Base-by-base conservation (phyloP, 75 land plant species). In the Picea glauca region DNA sequence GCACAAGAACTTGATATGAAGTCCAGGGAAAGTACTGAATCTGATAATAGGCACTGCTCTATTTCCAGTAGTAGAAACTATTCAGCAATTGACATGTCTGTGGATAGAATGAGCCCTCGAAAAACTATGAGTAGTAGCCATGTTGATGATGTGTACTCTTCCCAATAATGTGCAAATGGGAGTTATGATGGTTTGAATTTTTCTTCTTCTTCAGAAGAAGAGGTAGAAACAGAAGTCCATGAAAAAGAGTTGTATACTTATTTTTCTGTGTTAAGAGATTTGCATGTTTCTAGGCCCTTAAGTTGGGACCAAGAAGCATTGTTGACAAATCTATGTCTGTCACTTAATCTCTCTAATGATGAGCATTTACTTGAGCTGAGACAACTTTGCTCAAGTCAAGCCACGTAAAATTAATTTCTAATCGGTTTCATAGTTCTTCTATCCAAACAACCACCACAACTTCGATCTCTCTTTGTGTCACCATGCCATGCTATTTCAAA, bases 251-350 rank as follows among this genome's bases (percentile, higher is more conserved):
- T 91, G 74, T 79, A 80, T 78, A 88, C 87, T 32, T 91, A 88
- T 43, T 79, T 80, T 30, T 75, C 82, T 33, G 81, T 87, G 56
- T 59, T 91, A 74, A 77, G 74, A 74, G 87, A 88, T 72, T 88
- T 91, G 33, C 74, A 88, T 91, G 92, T 90, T 58, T 88, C 90
- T 74, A 88, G 92, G 13, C 86, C 90, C 77, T 76, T 88, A 76
- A 88, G 84, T 83, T 91, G 92, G 92, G 90, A 86, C 26, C 80
- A 84, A 59, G 87, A 91, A 84, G 61, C 76, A 57, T 57, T 83
- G 59, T 14, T 91, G 76, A 88, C 88, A 60, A 76, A 88, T 74
- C 90, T 91, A 62, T 88, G 90, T 58, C 80, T 83, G 58, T 65
- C 76, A 0, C 88, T 91, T 38, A 76, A 91, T 64, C 84, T 91